Conservation (phyloP, 2,329 filamentous ascomycete genomes). For the Colletotrichum spinosum region DNA sequence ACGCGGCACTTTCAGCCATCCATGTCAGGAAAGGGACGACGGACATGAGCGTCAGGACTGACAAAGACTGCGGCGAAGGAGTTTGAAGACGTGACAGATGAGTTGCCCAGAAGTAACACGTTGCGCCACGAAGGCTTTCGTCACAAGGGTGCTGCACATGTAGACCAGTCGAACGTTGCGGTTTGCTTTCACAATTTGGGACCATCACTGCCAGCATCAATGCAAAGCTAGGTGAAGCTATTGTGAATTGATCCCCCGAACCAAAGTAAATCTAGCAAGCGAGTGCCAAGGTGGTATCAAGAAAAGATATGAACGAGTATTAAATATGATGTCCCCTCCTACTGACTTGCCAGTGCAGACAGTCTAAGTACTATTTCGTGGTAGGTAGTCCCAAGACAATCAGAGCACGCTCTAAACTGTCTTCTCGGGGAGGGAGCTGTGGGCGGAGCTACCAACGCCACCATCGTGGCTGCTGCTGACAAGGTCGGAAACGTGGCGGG, state of each 20-base stretch:
- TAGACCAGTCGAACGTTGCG: not conserved
- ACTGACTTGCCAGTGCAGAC: not conserved
- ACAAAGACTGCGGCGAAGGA: slow-evolving; percentile 46
- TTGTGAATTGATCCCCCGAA: not conserved
- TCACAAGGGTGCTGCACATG: not conserved
- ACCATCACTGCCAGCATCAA: not conserved
- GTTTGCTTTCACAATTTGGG: not conserved
- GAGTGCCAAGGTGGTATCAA: slow-evolving; percentile 32
- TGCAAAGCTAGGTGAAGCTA: not conserved
- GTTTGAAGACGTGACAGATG: slow-evolving; percentile 36
- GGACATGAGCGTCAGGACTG: slow-evolving; percentile 32
- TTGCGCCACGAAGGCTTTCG: not conserved
- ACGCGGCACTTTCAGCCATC: no score
- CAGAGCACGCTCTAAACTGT: slow-evolving; percentile 14
- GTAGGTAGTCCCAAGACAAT: not conserved
- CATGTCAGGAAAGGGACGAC: no score
- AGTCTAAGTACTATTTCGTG: not conserved
- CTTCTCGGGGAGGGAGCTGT: slow-evolving; percentile 38
- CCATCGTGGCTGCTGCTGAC: slow-evolving; percentile 27
- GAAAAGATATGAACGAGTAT: slow-evolving; percentile 30
- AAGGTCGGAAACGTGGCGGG: slow-evolving; percentile 69
- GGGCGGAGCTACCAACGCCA: slow-evolving; percentile 30
- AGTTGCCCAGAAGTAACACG: slow-evolving; percentile 42
- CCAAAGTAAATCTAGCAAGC: slow-evolving; percentile 29
- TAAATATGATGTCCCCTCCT: slow-evolving; percentile 18